A percentile compares a stretch with the other conserved stretches of the same genome.
Evolutionary conservation across 2,329 filamentous ascomycete genomes (phyloP).

Genomic region (Bisporella sp.): DNA sequence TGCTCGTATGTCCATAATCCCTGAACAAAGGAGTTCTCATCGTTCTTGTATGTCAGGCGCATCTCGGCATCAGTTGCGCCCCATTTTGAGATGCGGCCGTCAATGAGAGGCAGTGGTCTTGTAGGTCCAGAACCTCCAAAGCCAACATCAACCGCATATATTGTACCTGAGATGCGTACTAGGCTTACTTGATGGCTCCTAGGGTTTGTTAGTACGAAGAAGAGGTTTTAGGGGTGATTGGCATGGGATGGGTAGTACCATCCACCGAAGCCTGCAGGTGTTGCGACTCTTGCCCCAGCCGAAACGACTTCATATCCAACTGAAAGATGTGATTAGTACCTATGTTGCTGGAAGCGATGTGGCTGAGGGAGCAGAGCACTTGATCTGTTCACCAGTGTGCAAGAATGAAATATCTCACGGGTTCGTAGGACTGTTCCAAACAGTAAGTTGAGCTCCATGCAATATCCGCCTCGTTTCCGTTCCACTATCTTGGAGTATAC

Average conservation of each 20-base stretch:
- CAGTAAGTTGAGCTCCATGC: constrained; percentile 48
- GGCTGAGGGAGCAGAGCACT: too few species aligned
- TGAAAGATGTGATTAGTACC: too few species aligned
- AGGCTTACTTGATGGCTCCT: constrained; percentile 52
- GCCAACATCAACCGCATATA: constrained; percentile 51
- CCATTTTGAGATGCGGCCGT: constrained; percentile 37
- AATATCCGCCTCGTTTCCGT: constrained; percentile 42
- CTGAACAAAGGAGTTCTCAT: constrained; percentile 37
- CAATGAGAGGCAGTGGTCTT: constrained; percentile 44
- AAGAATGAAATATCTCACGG: background rate
- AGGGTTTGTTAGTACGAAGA: background rate
- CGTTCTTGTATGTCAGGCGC: constrained; percentile 42
- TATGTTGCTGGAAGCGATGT: too few species aligned
- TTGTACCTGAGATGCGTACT: constrained; percentile 39
- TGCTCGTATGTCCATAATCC: constrained; percentile 58
- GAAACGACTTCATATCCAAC: constrained; percentile 45
- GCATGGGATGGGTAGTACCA: background rate
- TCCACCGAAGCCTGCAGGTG: background rate
- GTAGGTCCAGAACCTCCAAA: constrained; percentile 56
- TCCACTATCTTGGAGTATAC: constrained; percentile 22
- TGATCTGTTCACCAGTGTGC: too few species aligned
- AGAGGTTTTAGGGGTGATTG: background rate
- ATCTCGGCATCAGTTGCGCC: constrained; percentile 36
- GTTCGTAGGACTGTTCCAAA: constrained; percentile 43
- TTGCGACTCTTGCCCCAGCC: constrained; percentile 31